These are phyloP conservation scores for Entoloma clypeatum DNA, from an alignment of 1,284 basidiomycete genomes.

Conservation along the genomic window DNA sequence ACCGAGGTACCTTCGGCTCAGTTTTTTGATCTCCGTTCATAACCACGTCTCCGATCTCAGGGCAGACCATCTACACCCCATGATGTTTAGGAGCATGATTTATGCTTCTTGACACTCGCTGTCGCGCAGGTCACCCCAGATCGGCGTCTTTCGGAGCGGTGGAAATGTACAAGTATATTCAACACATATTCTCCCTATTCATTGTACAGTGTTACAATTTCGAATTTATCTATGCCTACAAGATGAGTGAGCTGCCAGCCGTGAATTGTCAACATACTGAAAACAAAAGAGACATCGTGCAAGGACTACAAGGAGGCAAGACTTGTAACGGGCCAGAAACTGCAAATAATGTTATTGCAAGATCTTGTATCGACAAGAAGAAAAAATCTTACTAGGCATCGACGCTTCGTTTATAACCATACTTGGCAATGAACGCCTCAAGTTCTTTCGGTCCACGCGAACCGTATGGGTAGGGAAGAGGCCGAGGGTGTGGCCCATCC, in stretches of 20 bases:
- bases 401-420: constrained; percentile 72
- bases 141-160: neutral
- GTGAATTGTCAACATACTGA: neutral
- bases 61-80: constrained; percentile 61
- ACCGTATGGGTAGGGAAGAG: constrained; percentile 83
- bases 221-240: constrained; percentile 8
- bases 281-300: neutral
- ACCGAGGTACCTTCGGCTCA: constrained; percentile 33
- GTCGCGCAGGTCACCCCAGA: neutral
- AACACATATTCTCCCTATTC: constrained; percentile 7
- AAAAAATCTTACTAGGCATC: constrained; percentile 65
- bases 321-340: constrained; percentile 50
- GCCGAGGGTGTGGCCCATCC: constrained; percentile 60
- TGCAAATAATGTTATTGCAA: constrained; percentile 23
- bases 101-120: constrained; percentile 1
- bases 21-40: constrained; percentile 8
- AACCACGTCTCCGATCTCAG: constrained; percentile 29
- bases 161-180: constrained; percentile 9
- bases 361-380: neutral
- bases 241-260: constrained; percentile 5
- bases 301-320: constrained; percentile 40
- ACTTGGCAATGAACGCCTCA: constrained; percentile 70
- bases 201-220: constrained; percentile 14
- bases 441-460: constrained; percentile 88
- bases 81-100: constrained; percentile 19